Evolutionary conservation across 805 yeast species (phyloP), one percentile per base, ranked within the genome.

Genomic region (Aciculoconidium aculeatum): DNA sequence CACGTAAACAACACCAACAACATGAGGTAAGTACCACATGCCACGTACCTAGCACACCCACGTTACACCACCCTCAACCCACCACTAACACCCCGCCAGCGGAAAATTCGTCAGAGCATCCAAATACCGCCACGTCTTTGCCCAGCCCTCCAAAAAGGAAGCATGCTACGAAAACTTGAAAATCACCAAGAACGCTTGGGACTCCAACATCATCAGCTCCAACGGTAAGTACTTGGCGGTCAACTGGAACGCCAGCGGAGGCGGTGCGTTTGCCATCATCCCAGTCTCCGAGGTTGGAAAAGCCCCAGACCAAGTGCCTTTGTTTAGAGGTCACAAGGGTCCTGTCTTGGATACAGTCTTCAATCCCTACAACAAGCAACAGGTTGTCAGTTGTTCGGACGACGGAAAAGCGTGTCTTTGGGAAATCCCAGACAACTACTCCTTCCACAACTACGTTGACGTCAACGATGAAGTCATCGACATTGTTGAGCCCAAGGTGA

Each of bases 221-320:
- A 92, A 92, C 53, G 90, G 96, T 21, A 80, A 81, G 53, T 92
- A 75, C 48, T 58, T 92, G 23, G 70, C 95, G 1, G 80, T 87
- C 41, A 87, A 85, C 54, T 87, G 96, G 95, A 86, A 84, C 35
- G 70, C 96, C 17, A 80, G 94, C 7, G 97, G 97, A 22, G 97
- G 97, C 39, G 99, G 99, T 30, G 94, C 97, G 0, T 88, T 92
- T 65, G 96, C 95, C 1, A 83, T 94, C 8, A 77, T 92, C 36
- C 98, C 98, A 2, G 63, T 85, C 15, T 53, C 55, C 6, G 96
- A 90, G 55, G 79, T 75, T 11, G 97, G 98, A 7, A 92, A 88
- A 52, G 78, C 88, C 6, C 96, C 96, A 4, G 99, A 92, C 45
- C 75, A 80, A 37, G 88, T 87, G 27, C 92, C 98, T 2, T 68